Conservation (phyloP, 164 flowering plant species). For the Umbilicus rupestris region DNA sequence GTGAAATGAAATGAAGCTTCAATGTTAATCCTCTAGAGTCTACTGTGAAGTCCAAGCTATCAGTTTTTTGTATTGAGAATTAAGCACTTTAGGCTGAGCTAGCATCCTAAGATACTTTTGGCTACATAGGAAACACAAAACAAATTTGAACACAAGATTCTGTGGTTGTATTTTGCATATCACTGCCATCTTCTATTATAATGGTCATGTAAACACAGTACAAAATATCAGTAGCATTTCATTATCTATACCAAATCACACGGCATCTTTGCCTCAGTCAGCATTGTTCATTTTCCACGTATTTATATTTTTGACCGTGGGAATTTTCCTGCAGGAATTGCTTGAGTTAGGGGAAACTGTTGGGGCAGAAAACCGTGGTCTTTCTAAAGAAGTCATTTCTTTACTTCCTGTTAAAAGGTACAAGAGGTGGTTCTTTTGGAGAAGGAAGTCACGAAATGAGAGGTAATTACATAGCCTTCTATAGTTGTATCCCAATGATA, state of each 20-base stretch:
- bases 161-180: background rate
- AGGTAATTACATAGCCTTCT: constrained; percentile 30
- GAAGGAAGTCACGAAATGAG: constrained; percentile 53
- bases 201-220: background rate
- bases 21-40: background rate
- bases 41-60: background rate
- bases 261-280: no score
- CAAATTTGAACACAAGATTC: background rate
- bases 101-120: background rate
- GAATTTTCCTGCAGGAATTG: constrained; percentile 52
- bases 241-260: no score
- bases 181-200: background rate
- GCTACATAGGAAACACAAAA: background rate
- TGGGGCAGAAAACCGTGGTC: constrained; percentile 87
- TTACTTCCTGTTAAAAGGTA: constrained; percentile 69
- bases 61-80: background rate
- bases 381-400: constrained; percentile 61
- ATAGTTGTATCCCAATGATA: background rate
- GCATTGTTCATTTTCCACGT: no score
- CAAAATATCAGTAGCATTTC: background rate
- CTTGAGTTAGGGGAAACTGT: constrained; percentile 88
- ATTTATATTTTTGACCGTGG: background rate
- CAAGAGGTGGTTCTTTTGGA: constrained; percentile 64
- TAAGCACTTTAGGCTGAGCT: background rate
- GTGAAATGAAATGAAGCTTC: background rate